Conservation (phyloP, 1,284 basidiomycete genomes). For the Sanghuangporus sanghuang region DNA sequence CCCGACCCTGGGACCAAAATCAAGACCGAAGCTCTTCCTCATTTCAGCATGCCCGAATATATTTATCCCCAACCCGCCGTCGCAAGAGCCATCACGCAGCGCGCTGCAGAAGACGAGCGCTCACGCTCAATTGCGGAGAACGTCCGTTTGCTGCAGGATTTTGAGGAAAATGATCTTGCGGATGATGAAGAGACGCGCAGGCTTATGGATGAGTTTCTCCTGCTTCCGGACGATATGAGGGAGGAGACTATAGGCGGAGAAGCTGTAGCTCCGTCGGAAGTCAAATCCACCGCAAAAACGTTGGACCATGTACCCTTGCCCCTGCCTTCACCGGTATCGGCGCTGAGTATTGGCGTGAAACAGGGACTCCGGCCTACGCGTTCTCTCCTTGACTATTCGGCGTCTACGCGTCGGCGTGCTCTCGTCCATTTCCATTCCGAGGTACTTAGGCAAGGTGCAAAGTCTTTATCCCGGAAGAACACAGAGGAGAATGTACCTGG, state of each 20-base stretch:
- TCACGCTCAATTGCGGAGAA: background rate
- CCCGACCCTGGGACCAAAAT: background rate
- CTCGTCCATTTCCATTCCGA: background rate
- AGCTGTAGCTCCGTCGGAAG: background rate
- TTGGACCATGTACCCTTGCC: background rate
- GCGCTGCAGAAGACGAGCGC: slow-evolving; percentile 3
- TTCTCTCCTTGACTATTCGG: slow-evolving; percentile 2
- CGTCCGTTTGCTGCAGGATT: background rate
- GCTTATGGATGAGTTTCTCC: slow-evolving; percentile 1
- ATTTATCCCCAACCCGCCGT: background rate
- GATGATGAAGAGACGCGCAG: background rate
- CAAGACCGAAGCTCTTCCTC: background rate
- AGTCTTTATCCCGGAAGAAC: background rate
- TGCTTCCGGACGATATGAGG: background rate
- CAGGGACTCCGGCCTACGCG: background rate
- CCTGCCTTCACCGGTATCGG: background rate
- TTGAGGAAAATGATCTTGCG: background rate
- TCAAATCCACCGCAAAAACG: background rate
- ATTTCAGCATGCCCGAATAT: background rate
- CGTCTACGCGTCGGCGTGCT: slow-evolving; percentile 5
- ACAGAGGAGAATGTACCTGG: background rate
- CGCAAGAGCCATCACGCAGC: slow-evolving; percentile 5
- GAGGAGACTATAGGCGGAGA: background rate
- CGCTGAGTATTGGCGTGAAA: background rate
- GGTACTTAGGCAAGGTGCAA: background rate